Evolutionary conservation across 768 basidiomycete species (phyloP).

Genomic region (Mycena indigotica): DNA sequence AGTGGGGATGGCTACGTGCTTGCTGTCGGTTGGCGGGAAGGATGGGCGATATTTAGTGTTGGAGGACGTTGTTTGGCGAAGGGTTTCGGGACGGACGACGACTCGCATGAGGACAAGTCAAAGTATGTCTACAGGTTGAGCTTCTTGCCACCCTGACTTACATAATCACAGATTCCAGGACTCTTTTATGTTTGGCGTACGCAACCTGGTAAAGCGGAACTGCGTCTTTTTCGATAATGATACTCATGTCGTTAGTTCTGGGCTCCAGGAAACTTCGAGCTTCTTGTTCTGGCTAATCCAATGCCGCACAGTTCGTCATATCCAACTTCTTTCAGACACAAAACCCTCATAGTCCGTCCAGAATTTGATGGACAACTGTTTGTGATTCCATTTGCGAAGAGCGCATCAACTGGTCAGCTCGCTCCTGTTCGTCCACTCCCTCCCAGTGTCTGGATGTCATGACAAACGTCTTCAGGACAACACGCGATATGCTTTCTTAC

Average conservation of each 20-base stretch:
- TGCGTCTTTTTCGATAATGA: not conserved
- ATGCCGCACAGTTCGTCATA: slow-evolving; percentile 55
- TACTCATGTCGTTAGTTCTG: slow-evolving; percentile 66
- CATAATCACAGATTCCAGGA: slow-evolving; percentile 74
- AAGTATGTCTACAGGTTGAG: slow-evolving; percentile 37
- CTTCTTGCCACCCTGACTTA: not conserved
- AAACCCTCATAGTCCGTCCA: slow-evolving; percentile 28
- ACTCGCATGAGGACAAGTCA: slow-evolving; percentile 46
- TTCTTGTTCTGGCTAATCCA: slow-evolving; percentile 70
- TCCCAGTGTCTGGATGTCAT: too few relatives aligned
- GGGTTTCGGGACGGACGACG: slow-evolving; percentile 69
- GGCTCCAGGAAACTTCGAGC: slow-evolving; percentile 90
- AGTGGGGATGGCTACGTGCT: slow-evolving; percentile 94
- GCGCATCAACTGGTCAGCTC: slow-evolving; percentile 88
- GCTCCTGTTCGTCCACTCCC: slow-evolving; percentile 82
- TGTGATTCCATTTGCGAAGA: slow-evolving; percentile 90
- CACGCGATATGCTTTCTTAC: slow-evolving; percentile 91
- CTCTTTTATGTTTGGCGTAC: slow-evolving; percentile 81
- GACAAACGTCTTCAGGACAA: too few relatives aligned
- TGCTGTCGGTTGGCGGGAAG: slow-evolving; percentile 87
- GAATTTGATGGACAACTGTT: slow-evolving; percentile 75
- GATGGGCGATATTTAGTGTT: slow-evolving; percentile 90
- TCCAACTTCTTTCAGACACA: slow-evolving; percentile 1
- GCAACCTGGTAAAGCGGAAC: slow-evolving; percentile 57
- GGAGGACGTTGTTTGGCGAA: slow-evolving; percentile 86